Evolutionary conservation across 129 eudicot genomes (phyloP).

Genomic region (Tanacetum coccineum): DNA sequence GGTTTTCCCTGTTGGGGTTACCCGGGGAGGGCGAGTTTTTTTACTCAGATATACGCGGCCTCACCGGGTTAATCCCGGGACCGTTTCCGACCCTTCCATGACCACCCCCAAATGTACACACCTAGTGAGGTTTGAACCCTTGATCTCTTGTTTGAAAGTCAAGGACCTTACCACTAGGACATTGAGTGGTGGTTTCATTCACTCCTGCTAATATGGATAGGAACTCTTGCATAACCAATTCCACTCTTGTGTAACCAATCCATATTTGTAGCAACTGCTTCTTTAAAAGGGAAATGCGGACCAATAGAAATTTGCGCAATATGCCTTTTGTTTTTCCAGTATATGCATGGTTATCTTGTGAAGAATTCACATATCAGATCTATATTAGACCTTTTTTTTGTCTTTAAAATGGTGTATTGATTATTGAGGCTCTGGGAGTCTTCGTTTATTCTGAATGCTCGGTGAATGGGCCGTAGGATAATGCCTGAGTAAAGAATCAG

Average conservation of each 20-base stretch:
- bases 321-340: not conserved
- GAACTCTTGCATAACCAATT: too few relatives aligned
- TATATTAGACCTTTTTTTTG: not conserved
- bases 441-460: not conserved
- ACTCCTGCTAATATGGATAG: not conserved
- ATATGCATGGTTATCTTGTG: slow-evolving; percentile 4
- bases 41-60: too few relatives aligned
- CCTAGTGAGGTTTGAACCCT: too few relatives aligned
- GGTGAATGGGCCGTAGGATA: not conserved
- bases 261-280: not conserved
- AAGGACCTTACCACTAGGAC: too few relatives aligned
- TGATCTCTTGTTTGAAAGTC: too few relatives aligned
- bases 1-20: too few relatives aligned
- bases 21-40: too few relatives aligned
- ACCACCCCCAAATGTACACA: too few relatives aligned
- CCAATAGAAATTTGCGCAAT: not conserved
- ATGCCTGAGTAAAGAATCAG: not conserved
- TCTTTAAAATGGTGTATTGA: not conserved
- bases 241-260: not conserved
- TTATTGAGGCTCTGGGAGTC: slow-evolving; percentile 4
- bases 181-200: too few relatives aligned
- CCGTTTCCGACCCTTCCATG: too few relatives aligned
- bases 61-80: too few relatives aligned
- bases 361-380: not conserved
- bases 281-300: slow-evolving; percentile 9